Percentiles rank a stretch among this genome's conserved stretches.
These are phyloP conservation scores for Trichoderma asperellum DNA, from an alignment of 2,329 filamentous ascomycete species.

Conservation along the genomic window DNA sequence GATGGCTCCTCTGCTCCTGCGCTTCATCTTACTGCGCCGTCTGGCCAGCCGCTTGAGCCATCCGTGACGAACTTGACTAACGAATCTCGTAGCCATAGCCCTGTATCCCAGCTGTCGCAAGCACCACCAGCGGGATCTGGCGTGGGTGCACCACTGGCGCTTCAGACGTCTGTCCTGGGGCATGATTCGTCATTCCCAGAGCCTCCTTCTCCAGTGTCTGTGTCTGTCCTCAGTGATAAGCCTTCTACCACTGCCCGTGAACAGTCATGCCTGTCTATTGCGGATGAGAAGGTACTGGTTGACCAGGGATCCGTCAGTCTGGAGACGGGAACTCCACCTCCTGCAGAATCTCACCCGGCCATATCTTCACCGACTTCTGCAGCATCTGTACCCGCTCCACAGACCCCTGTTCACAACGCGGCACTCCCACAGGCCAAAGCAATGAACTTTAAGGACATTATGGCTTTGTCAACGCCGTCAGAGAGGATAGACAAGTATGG, in stretches of 20 bases:
- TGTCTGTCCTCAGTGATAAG: constrained; percentile 39
- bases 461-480: constrained; percentile 64
- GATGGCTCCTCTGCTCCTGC: constrained; percentile 12
- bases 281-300: constrained; percentile 50
- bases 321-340: constrained; percentile 44
- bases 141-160: constrained; percentile 27
- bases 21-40: constrained; percentile 11
- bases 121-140: constrained; percentile 14
- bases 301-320: constrained; percentile 42
- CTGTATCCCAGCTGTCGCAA: constrained; percentile 25
- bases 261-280: constrained; percentile 44
- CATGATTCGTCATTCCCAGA: constrained; percentile 41
- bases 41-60: constrained; percentile 21
- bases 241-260: constrained; percentile 34
- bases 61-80: constrained; percentile 30
- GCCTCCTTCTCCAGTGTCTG: constrained; percentile 51
- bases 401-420: constrained; percentile 14
- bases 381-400: constrained; percentile 21
- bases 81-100: constrained; percentile 28
- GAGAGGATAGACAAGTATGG: constrained; percentile 77
- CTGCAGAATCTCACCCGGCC: constrained; percentile 47
- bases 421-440: constrained; percentile 39
- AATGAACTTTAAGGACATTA: constrained; percentile 75
- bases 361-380: constrained; percentile 32
- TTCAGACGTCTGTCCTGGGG: constrained; percentile 36